phyloP scores from a whole-genome alignment of 176 grass and related monocot species.

The Echinochloa phyllopogon region DNA sequence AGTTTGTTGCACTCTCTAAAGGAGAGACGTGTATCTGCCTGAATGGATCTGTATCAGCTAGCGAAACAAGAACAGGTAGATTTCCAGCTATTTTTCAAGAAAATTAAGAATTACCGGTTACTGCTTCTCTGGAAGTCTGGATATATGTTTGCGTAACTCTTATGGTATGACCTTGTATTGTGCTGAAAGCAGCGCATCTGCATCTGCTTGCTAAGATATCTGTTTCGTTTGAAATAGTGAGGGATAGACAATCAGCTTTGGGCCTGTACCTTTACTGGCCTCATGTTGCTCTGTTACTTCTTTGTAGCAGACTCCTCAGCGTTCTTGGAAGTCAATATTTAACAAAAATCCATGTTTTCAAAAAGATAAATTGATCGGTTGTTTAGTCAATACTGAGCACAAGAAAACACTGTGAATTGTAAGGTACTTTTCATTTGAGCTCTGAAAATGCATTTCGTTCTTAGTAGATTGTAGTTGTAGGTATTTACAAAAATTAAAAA shows the following conservation, averaged over 20 bases:
- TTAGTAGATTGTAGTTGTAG: not conserved
- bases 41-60: constrained; percentile 12
- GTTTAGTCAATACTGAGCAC: not conserved
- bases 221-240: not conserved
- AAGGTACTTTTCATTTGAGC: not conserved
- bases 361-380: not conserved
- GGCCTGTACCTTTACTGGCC: not conserved
- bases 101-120: not conserved
- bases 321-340: not conserved
- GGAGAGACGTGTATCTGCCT: not conserved
- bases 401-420: not conserved
- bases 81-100: not conserved
- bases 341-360: no score
- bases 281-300: not conserved
- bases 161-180: not conserved
- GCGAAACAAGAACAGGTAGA: not conserved
- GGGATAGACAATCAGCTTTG: not conserved
- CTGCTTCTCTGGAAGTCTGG: not conserved
- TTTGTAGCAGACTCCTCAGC: not conserved
- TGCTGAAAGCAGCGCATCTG: not conserved
- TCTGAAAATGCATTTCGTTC: not conserved
- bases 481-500: not conserved
- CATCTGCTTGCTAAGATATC: not conserved
- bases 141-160: not conserved
- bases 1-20: not conserved